Conservation (phyloP, 208 protist genomes). For the Acanthamoeba castellanii region DNA sequence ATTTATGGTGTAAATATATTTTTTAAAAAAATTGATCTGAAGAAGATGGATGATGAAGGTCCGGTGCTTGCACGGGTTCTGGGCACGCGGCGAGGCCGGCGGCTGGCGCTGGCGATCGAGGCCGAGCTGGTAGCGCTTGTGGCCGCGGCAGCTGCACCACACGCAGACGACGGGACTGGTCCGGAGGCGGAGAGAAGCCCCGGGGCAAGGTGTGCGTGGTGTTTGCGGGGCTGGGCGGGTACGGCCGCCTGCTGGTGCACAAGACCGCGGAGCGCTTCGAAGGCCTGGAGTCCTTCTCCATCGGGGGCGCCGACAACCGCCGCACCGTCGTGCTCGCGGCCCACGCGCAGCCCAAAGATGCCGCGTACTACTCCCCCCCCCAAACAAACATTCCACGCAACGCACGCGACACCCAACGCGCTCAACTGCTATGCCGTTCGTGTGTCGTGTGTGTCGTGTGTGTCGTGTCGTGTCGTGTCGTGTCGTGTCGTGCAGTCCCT, state of each 20-base stretch:
- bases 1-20: no score
- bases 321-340: neutral
- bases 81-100: neutral
- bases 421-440: no score
- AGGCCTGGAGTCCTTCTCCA: constrained; percentile 12
- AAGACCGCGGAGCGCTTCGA: constrained; percentile 32
- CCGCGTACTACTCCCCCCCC: neutral
- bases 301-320: neutral
- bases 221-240: neutral
- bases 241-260: constrained; percentile 25
- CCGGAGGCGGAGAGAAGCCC: neutral
- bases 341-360: neutral
- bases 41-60: neutral
- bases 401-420: neutral
- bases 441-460: no score
- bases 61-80: neutral
- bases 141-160: neutral
- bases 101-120: neutral
- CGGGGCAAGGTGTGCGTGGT: neutral
- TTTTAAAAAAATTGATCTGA: no score
- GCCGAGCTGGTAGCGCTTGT: neutral
- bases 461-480: no score
- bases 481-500: no score
- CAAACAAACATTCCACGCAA: neutral
- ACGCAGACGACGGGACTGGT: neutral